These are phyloP conservation scores for Zea mays DNA, from an alignment of 176 grass and related monocot genomes.

Conservation along the genomic window DNA sequence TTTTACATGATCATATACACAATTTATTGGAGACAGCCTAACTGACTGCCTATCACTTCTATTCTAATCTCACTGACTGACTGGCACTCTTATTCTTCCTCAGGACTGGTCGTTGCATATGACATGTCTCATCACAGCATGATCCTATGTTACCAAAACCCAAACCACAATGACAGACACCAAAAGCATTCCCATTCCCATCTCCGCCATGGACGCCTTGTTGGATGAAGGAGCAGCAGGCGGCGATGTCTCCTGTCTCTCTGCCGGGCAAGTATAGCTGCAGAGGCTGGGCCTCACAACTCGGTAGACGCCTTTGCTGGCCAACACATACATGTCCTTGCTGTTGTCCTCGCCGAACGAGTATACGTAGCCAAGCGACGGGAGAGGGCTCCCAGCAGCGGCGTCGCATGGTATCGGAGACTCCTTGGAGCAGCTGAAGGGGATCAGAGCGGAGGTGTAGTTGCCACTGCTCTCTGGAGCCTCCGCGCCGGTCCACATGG, in stretches of 20 bases:
- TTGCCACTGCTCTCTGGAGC: conserved; percentile 56
- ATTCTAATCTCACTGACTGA: too few species aligned
- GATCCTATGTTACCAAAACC: conserved; percentile 38
- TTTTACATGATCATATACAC: too few species aligned
- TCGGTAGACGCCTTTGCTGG: conserved; percentile 71
- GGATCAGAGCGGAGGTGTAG: conserved; percentile 57
- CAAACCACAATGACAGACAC: conserved; percentile 29
- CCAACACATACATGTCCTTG: conserved; percentile 68
- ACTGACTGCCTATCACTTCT: too few species aligned
- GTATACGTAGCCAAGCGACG: conserved; percentile 61
- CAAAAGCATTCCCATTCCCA: conserved; percentile 5
- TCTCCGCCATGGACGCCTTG: conserved; percentile 13
- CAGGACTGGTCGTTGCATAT: not conserved
- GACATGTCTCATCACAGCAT: not conserved
- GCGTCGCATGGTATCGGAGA: conserved; percentile 47
- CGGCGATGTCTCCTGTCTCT: conserved; percentile 38
- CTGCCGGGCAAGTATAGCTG: conserved; percentile 50
- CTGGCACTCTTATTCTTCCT: not conserved
- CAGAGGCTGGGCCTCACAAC: conserved; percentile 80
- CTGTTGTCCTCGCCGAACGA: conserved; percentile 87
- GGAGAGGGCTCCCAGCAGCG: conserved; percentile 58
- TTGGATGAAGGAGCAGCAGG: conserved; percentile 33
- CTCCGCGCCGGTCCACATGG: conserved; percentile 69
- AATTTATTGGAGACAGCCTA: too few species aligned
- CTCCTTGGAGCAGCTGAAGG: conserved; percentile 65